Conservation (phyloP, 129 eudicot genomes). For the Saussurea involucrata region DNA sequence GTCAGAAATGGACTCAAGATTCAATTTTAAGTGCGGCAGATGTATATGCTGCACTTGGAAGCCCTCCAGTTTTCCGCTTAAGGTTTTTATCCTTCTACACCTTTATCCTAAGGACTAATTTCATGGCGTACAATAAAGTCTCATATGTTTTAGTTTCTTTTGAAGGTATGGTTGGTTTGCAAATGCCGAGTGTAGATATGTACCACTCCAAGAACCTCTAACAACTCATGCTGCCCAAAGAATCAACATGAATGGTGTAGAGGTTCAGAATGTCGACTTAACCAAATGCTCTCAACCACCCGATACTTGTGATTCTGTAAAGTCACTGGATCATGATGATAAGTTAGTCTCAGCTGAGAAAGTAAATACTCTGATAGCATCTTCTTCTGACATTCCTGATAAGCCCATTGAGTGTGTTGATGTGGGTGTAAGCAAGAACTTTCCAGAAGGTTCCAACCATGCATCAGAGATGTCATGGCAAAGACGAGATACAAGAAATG, state of each 20-base stretch:
- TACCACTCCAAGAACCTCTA: constrained; percentile 27
- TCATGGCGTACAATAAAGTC: constrained; percentile 4
- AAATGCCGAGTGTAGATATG: neutral
- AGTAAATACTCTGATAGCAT: neutral
- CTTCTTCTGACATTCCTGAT: constrained; percentile 3
- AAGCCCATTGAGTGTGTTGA: neutral
- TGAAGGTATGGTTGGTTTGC: constrained; percentile 76
- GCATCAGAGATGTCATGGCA: constrained; percentile 5
- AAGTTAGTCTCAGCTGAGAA: constrained; percentile 10
- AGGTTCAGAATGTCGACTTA: constrained; percentile 15
- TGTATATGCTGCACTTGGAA: constrained; percentile 62
- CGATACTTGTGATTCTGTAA: constrained; percentile 8
- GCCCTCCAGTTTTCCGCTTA: constrained; percentile 76
- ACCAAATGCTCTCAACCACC: constrained; percentile 4
- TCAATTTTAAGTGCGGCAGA: constrained; percentile 78
- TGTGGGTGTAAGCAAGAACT: constrained; percentile 3
- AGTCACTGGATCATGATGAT: constrained; percentile 12
- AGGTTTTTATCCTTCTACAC: constrained; percentile 44
- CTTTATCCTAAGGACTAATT: constrained; percentile 3
- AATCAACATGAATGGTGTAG: constrained; percentile 9
- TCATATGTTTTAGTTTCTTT: constrained; percentile 8
- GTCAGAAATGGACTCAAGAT: constrained; percentile 71
- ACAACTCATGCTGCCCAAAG: constrained; percentile 18
- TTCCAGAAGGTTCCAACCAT: constrained; percentile 9
- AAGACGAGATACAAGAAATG: constrained; percentile 25